phyloP scores from a whole-genome alignment of 306 rosid genomes.

The Arachis stenosperma region DNA sequence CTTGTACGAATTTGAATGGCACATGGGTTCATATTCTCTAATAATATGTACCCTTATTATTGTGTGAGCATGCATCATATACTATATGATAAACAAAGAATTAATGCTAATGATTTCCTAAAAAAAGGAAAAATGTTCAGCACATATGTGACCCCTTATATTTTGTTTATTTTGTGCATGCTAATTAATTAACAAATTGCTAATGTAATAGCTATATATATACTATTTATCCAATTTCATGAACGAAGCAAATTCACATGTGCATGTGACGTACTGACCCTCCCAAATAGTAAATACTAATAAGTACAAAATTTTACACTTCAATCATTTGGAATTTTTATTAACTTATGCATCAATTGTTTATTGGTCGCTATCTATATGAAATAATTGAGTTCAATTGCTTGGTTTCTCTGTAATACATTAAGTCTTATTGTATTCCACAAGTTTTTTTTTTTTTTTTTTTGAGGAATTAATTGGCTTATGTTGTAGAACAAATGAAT shows the following conservation, averaged over 20 bases:
- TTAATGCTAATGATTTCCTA: neutral
- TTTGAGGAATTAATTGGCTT: neutral
- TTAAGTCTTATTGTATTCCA: neutral
- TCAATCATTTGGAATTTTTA: neutral
- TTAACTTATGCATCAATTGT: neutral
- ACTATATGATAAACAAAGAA: neutral
- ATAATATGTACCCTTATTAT: neutral
- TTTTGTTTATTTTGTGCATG: neutral
- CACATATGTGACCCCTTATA: too few relatives aligned
- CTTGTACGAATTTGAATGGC: constrained; percentile 37
- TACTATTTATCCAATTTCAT: too few relatives aligned
- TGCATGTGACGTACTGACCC: neutral
- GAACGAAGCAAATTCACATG: neutral
- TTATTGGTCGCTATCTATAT: neutral
- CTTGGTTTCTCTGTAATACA: neutral
- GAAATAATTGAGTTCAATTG: constrained; percentile 5
- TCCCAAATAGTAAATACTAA: neutral
- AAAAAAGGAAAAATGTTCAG: neutral
- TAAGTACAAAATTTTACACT: neutral
- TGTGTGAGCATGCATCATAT: constrained; percentile 15
- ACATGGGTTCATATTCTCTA: constrained; percentile 51
- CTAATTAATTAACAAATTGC: neutral
- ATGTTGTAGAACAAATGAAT: neutral
- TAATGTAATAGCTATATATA: neutral
- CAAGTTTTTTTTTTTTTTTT: too few relatives aligned